Evolutionary conservation across 2,329 filamentous ascomycete species (phyloP).

Genomic region (Sphaerulina musiva): DNA sequence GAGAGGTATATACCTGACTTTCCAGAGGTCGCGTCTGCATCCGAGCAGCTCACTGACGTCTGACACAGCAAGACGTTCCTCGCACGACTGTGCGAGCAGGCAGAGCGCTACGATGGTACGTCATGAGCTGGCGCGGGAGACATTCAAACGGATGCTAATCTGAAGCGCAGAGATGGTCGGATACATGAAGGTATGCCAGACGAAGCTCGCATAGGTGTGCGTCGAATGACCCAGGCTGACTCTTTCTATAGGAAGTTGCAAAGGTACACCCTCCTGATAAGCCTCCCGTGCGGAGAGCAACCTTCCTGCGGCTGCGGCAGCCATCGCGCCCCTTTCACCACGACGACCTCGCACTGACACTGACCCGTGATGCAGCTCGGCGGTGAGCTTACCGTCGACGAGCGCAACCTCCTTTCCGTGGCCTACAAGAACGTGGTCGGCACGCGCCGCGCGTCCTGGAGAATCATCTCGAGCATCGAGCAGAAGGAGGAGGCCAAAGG

Average conservation of each 20-base stretch:
- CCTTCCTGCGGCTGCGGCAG: slow-evolving; percentile 15
- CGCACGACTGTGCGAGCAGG: slow-evolving; percentile 99
- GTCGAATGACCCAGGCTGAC: slow-evolving; percentile 29
- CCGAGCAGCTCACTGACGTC: slow-evolving; percentile 19
- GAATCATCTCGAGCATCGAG: slow-evolving; percentile 99
- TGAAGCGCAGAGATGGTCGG: slow-evolving; percentile 74
- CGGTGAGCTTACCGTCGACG: slow-evolving; percentile 62
- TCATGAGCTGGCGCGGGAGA: slow-evolving; percentile 19
- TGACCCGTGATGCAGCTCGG: slow-evolving; percentile 46
- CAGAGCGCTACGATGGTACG: slow-evolving; percentile 96
- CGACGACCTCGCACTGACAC: slow-evolving; percentile 6
- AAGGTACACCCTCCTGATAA: slow-evolving; percentile 54
- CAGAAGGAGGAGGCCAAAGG: slow-evolving; percentile 99
- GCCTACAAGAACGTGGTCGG: slow-evolving; percentile 99
- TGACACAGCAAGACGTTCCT: slow-evolving; percentile 96
- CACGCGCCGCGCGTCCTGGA: slow-evolving; percentile 95
- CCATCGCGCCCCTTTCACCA: not conserved
- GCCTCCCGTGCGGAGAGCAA: slow-evolving; percentile 7
- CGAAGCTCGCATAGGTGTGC: not conserved
- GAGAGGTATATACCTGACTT: slow-evolving; percentile 39
- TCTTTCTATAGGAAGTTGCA: slow-evolving; percentile 69
- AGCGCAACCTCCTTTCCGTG: slow-evolving; percentile 89
- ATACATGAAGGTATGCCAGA: slow-evolving; percentile 80
- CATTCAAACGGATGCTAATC: slow-evolving; percentile 20
- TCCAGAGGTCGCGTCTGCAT: slow-evolving; percentile 16